Percentiles rank a stretch among this genome's conserved stretches.
Conservation (phyloP, 345 rosid genomes). For the Ceriops zippeliana region DNA sequence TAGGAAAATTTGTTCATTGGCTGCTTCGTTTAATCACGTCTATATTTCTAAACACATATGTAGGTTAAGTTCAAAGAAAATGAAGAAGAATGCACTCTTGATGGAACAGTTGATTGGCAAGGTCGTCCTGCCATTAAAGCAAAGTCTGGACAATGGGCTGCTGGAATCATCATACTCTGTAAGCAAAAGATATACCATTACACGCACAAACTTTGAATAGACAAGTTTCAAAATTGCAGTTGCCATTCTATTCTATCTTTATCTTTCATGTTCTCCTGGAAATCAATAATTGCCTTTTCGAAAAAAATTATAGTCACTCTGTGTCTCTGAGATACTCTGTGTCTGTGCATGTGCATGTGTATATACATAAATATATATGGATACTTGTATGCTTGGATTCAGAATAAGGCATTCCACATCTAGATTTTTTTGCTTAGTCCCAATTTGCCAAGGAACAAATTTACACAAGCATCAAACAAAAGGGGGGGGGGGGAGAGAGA, state of each 20-base stretch:
- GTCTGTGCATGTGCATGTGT: neutral
- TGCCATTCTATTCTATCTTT: too few relatives aligned
- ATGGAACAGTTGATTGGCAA: slow-evolving; percentile 69
- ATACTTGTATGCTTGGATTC: neutral
- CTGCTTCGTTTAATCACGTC: neutral
- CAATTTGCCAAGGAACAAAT: slow-evolving; percentile 14
- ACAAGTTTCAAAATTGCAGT: too few relatives aligned
- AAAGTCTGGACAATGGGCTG: slow-evolving; percentile 73
- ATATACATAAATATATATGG: too few relatives aligned
- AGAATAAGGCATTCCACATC: neutral
- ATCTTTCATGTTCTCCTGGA: too few relatives aligned
- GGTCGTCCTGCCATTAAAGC: slow-evolving; percentile 65
- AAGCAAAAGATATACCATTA: slow-evolving; percentile 22
- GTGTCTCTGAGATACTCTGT: neutral
- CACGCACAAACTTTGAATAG: neutral
- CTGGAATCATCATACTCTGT: slow-evolving; percentile 77
- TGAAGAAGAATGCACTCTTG: slow-evolving; percentile 50
- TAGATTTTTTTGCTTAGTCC: slow-evolving; percentile 17
- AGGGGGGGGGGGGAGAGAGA: neutral
- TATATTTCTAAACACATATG: neutral
- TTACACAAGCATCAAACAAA: neutral
- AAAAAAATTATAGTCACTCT: neutral
- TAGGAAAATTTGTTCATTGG: neutral
- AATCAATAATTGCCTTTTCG: too few relatives aligned
- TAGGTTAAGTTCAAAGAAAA: slow-evolving; percentile 42